Percentiles rank a stretch among this genome's conserved stretches.
phyloP scores from a whole-genome alignment of 2,329 filamentous ascomycete species.

The Epichloe sibirici region DNA sequence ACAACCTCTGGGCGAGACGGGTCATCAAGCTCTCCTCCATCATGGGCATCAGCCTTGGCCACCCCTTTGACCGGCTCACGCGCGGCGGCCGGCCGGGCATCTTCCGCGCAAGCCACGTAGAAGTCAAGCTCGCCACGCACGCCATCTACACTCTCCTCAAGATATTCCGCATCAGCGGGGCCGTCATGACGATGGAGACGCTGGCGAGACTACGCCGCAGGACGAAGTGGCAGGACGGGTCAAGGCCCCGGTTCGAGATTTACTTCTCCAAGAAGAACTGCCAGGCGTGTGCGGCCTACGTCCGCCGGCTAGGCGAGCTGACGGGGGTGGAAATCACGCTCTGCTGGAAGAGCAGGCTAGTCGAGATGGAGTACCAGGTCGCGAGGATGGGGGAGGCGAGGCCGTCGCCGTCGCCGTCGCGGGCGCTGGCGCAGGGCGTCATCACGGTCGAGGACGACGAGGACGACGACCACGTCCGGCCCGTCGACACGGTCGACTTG shows the following conservation, averaged over 20 bases:
- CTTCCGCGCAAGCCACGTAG: conserved; percentile 24
- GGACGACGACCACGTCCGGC: neutral
- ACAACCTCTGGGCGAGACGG: conserved; percentile 19
- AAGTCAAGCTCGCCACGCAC: conserved; percentile 27
- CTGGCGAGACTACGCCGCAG: conserved; percentile 13
- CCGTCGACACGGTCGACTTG: conserved; percentile 1
- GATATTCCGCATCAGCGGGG: conserved; percentile 13
- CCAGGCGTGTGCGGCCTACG: conserved; percentile 14
- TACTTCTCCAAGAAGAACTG: conserved; percentile 25
- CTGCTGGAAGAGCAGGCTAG: conserved; percentile 17
- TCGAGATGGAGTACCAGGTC: conserved; percentile 15
- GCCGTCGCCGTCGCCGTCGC: neutral
- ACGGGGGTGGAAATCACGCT: conserved; percentile 18
- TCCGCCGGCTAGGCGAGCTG: conserved; percentile 12
- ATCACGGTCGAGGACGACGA: conserved; percentile 1
- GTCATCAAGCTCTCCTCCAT: conserved; percentile 17
- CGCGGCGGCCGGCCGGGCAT: conserved; percentile 9
- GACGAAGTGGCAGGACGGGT: conserved; percentile 15
- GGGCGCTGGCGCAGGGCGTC: neutral
- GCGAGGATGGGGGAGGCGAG: neutral
- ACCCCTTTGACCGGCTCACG: conserved; percentile 16
- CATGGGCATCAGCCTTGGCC: conserved; percentile 17
- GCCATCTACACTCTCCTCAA: conserved; percentile 18
- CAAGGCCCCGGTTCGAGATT: conserved; percentile 19
- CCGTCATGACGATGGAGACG: conserved; percentile 9